Evolutionary conservation across 73 alveolate species (phyloP).

Genomic region (Blepharisma stoltei): DNA sequence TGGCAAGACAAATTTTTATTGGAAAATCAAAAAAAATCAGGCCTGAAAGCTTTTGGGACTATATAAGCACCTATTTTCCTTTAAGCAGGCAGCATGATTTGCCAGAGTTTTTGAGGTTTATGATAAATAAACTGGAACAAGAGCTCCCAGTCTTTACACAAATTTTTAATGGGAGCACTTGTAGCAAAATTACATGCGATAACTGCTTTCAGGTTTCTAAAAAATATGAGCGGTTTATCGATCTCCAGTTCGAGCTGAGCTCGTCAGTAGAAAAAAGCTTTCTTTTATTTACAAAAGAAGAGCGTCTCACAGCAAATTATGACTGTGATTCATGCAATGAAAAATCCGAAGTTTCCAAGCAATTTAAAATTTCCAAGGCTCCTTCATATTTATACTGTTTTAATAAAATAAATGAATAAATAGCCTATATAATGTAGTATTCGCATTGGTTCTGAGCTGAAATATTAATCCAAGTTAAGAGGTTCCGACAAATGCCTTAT

Average conservation of each 20-base stretch:
- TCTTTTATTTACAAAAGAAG: slow-evolving; percentile 3
- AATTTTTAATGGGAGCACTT: slow-evolving; percentile 6
- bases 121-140: neutral
- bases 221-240: slow-evolving; percentile 1
- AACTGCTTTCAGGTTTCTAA: neutral
- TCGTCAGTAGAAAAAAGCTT: slow-evolving; percentile 1
- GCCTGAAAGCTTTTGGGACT: neutral
- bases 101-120: slow-evolving; percentile 23
- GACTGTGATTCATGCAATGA: neutral
- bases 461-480: neutral
- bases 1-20: too few species aligned
- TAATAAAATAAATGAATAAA: too few species aligned
- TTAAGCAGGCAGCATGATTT: slow-evolving; percentile 13
- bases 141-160: neutral
- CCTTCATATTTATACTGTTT: slow-evolving; percentile 5
- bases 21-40: neutral
- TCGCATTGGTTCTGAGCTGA: too few species aligned
- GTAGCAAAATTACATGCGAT: neutral
- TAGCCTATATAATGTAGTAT: too few species aligned
- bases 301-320: neutral
- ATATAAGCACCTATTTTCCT: neutral
- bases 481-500: slow-evolving; percentile 22
- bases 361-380: neutral
- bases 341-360: neutral
- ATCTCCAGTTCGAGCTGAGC: slow-evolving; percentile 4